Base-by-base conservation (phyloP, 495 filamentous ascomycete genomes). In the Rhypophila decipiens region DNA sequence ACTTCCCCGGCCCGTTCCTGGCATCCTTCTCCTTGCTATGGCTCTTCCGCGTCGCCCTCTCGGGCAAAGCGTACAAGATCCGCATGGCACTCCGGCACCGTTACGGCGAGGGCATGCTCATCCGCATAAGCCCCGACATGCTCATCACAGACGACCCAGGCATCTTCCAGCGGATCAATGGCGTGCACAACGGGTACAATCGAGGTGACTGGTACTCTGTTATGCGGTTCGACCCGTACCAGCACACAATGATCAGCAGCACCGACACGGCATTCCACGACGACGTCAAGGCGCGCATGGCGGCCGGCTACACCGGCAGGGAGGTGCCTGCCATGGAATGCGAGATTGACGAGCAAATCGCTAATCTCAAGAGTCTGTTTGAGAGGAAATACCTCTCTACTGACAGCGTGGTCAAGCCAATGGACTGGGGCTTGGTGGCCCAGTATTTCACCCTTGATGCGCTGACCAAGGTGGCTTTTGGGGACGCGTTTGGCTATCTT, bases 61-160 rank as follows among this genome's bases (percentile, higher is more conserved):
- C 13, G 13, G 38, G 20, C 38, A 2, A 3, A 10, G 9, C 10
- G 19, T 9, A 18, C 38, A 18, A 40, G 38, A 13, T n/a, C 13
- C 19, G 19, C 20, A 22, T 11, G 27, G 27, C 27, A 10, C 38
- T 40, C 38, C 18, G 19, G 13, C 12, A 39, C n/a, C 36, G 13
- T 2, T 39, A 39, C 36, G 18, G 77, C 50, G 75, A 72, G 0
- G 55, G 67, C 9, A 31, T 31, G 27, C 52, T 78, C 18, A 62
- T 78, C 38, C 70, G 78, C 18, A 63, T 75, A 41, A 71, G 72
- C 5, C 78, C 77, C n/a, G 68, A 72, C 20, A 71, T 76, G n/a
- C 67, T 71, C 15, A 51, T 66, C 7, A 57, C 70, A 15, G 56
- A 58, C 43, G 66, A 77, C 50, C 54, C 66, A 4, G 57, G 66